These are phyloP conservation scores for Porcisia deanei DNA, from an alignment of 208 protist genomes.

Conservation along the genomic window DNA sequence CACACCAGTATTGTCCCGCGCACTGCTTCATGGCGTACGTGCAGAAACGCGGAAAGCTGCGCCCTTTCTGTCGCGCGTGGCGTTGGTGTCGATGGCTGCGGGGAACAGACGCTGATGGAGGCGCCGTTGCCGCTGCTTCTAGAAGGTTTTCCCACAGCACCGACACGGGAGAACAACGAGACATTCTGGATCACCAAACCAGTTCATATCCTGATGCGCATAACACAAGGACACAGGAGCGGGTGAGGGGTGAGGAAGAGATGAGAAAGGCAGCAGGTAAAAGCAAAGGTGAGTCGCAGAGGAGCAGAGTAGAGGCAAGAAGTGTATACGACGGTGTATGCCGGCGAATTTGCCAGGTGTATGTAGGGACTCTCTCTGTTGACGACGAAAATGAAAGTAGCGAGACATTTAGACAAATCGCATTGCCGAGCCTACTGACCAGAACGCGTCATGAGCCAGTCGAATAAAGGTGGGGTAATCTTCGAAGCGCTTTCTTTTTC, in stretches of 20 bases:
- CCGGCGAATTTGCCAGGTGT: too few relatives aligned
- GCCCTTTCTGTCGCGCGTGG: not conserved
- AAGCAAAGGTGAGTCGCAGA: not conserved
- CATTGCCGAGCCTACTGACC: not conserved
- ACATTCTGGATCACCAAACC: slow-evolving; percentile 4
- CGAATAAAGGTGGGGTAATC: not conserved
- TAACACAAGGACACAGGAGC: too few relatives aligned
- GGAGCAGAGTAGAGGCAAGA: too few relatives aligned
- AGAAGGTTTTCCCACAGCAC: slow-evolving; percentile 27
- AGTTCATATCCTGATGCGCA: not conserved
- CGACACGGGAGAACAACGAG: slow-evolving; percentile 7
- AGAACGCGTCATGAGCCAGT: not conserved
- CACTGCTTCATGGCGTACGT: slow-evolving; percentile 23
- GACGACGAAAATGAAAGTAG: not conserved
- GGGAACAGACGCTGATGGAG: not conserved
- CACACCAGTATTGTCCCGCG: slow-evolving; percentile 27
- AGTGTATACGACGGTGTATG: too few relatives aligned
- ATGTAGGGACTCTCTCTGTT: too few relatives aligned
- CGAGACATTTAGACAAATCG: not conserved
- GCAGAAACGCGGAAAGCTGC: slow-evolving; percentile 2
- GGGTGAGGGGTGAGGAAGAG: not conserved
- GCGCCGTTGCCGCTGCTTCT: slow-evolving; percentile 4
- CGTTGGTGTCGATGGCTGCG: not conserved
- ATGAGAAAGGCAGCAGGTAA: not conserved
- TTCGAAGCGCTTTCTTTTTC: not conserved